Base-by-base conservation (phyloP, 2,329 filamentous ascomycete species). In the Botrytis galanthina region DNA sequence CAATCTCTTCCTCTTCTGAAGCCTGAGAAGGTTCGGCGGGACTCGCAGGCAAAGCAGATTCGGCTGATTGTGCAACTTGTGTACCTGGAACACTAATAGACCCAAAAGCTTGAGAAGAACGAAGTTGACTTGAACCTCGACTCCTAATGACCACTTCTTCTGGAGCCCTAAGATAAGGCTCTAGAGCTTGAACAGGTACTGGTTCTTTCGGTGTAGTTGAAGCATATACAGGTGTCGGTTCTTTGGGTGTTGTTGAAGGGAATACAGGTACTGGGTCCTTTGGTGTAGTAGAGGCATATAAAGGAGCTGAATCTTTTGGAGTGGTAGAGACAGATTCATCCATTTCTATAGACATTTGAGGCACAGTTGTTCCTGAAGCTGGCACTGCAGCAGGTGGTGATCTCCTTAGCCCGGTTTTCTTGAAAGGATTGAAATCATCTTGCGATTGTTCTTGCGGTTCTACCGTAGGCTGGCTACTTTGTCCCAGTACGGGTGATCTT, bases 401-500 rank as follows among this genome's bases (percentile, higher is more conserved):
- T 73, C 74, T 73, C 35, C 76, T 75, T 4, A 77, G 51, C 32
- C 75, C 76, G 5, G 68, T 66, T 48, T 73, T 77, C 44, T 63
- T 71, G 29, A 75, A 74, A 5, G 76, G 75, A 54, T 75, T 66
- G 16, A 71, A n/a, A 73, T 73, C 68, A 16, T 74, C 73, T 32
- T 72, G 62, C 1, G 73, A 54, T 35, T 70, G 37, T 67, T 67
- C 70, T 60, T 70, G 70, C 57, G 44, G 20, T 35, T 14, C 51
- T 64, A 63, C 32, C 20, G 61, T 60, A 51, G 44, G 29, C 57
- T 63, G 46, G 62, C 71, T 67, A 68, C 32, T 73, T 64, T 63
- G 73, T 67, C 67, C 71, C 42, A 51, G 66, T 48, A 70, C 26
- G 12, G 73, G 78, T 37, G 79, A 80, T 22, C 79, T 75, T 39